Conservation (phyloP, 441 rosid genomes). For the Pelargonium australe region DNA sequence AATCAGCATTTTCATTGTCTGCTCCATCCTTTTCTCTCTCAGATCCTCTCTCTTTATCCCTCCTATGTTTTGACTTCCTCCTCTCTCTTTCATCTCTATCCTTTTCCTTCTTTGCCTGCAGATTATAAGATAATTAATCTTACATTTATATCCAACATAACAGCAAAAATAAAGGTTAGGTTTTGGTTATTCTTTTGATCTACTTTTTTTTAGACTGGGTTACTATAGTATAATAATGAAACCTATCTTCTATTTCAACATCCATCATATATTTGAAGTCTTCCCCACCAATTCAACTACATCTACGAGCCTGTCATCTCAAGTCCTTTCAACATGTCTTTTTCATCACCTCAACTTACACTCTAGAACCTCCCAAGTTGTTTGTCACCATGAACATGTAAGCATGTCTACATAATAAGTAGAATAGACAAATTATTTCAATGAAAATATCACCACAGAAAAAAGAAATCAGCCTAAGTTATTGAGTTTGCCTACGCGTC, state of each 20-base stretch:
- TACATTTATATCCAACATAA: neutral
- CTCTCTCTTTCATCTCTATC: slow-evolving; percentile 48
- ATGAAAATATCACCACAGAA: too few species aligned
- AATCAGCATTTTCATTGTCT: slow-evolving; percentile 30
- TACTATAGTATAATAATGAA: neutral
- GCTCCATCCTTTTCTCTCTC: slow-evolving; percentile 40
- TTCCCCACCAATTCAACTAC: neutral
- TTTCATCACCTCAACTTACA: too few species aligned
- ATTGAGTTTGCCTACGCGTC: too few species aligned
- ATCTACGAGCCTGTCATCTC: neutral
- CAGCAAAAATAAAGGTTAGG: neutral
- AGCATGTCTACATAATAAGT: too few species aligned
- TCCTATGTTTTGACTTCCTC: slow-evolving; percentile 41
- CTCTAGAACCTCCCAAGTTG: too few species aligned
- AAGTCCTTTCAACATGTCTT: too few species aligned
- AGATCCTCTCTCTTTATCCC: slow-evolving; percentile 44
- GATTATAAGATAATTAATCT: neutral
- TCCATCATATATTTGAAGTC: neutral
- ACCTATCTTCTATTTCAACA: neutral
- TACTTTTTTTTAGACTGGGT: neutral
- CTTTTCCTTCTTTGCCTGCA: slow-evolving; percentile 47
- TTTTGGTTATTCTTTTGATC: neutral
- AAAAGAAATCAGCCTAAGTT: too few species aligned
- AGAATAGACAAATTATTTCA: too few species aligned
- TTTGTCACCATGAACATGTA: too few species aligned